A percentile compares a stretch with the other conserved stretches of the same genome.
These are phyloP conservation scores for Globisporangium orthogonon DNA, from an alignment of 352 stramenopile species.

Conservation along the genomic window DNA sequence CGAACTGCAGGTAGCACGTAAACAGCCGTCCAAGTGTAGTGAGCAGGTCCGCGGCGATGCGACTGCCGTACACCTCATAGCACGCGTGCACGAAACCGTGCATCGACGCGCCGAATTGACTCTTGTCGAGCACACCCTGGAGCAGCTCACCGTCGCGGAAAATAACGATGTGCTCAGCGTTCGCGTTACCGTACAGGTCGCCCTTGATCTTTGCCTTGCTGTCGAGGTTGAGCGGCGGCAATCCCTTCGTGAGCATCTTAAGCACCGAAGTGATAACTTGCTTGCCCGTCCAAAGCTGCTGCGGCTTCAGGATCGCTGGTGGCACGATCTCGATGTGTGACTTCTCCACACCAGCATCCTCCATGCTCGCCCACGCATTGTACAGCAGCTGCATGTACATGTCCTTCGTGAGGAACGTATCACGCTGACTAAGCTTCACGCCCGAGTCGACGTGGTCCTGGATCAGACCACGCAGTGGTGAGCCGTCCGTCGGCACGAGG, in stretches of 20 bases:
- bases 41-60: constrained; percentile 77
- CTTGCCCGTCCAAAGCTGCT: constrained; percentile 98
- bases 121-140: constrained; percentile 98
- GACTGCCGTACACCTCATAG: constrained; percentile 89
- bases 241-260: constrained; percentile 89
- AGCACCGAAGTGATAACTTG: constrained; percentile 97
- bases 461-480: constrained; percentile 97
- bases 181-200: constrained; percentile 90
- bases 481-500: constrained; percentile 96
- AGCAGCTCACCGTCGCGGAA: constrained; percentile 95
- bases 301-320: constrained; percentile 97
- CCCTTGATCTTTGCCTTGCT: constrained; percentile 96
- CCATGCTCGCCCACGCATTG: constrained; percentile 93
- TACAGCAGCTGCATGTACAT: constrained; percentile 98
- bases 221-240: constrained; percentile 90
- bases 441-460: constrained; percentile 99
- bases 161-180: constrained; percentile 96
- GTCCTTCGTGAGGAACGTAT: constrained; percentile 98
- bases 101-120: constrained; percentile 96
- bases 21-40: constrained; percentile 90
- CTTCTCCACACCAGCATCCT: constrained; percentile 84
- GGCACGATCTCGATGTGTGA: constrained; percentile 93
- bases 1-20: constrained; percentile 97
- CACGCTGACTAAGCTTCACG: constrained; percentile 97
- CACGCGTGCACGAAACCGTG: constrained; percentile 97